Percentiles rank a stretch among this genome's conserved stretches.
Conservation (phyloP, 1,284 basidiomycete genomes). For the Omphalotus olearius region DNA sequence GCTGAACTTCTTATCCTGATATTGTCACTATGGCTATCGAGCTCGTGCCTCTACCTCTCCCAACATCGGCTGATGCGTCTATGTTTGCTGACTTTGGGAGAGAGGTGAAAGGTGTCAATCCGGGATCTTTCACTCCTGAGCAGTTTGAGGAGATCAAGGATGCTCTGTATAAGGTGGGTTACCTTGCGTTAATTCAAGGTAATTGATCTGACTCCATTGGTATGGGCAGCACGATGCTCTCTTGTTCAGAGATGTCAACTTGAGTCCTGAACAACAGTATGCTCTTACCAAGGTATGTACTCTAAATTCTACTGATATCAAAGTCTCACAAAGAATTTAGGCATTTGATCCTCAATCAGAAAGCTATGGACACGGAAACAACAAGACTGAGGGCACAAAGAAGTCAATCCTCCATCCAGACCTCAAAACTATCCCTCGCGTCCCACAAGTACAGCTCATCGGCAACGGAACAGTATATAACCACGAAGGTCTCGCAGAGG, state of each 20-base stretch:
- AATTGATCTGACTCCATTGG: neutral
- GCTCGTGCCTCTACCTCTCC: slow-evolving; percentile 51
- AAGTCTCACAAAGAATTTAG: slow-evolving; percentile 30
- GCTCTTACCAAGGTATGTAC: slow-evolving; percentile 68
- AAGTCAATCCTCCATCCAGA: slow-evolving; percentile 82
- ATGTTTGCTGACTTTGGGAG: slow-evolving; percentile 63
- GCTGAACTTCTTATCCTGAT: neutral
- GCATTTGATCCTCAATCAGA: slow-evolving; percentile 72
- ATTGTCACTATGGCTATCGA: slow-evolving; percentile 46
- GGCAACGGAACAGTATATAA: slow-evolving; percentile 73
- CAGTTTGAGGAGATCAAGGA: slow-evolving; percentile 57
- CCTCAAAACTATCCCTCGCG: slow-evolving; percentile 82
- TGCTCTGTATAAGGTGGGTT: slow-evolving; percentile 62
- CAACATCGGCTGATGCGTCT: slow-evolving; percentile 52
- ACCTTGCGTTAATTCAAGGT: neutral
- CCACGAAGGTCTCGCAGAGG: slow-evolving; percentile 74
- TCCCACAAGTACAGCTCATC: slow-evolving; percentile 85
- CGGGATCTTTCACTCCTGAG: slow-evolving; percentile 47
- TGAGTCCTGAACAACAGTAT: slow-evolving; percentile 82
- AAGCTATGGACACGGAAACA: slow-evolving; percentile 81
- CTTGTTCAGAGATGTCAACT: slow-evolving; percentile 64
- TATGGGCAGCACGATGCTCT: slow-evolving; percentile 60
- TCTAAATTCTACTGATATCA: slow-evolving; percentile 29
- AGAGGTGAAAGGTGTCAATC: slow-evolving; percentile 58
- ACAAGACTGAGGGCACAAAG: slow-evolving; percentile 68